phyloP scores from a whole-genome alignment of 768 basidiomycete genomes.

The Plicaturopsis crispa region DNA sequence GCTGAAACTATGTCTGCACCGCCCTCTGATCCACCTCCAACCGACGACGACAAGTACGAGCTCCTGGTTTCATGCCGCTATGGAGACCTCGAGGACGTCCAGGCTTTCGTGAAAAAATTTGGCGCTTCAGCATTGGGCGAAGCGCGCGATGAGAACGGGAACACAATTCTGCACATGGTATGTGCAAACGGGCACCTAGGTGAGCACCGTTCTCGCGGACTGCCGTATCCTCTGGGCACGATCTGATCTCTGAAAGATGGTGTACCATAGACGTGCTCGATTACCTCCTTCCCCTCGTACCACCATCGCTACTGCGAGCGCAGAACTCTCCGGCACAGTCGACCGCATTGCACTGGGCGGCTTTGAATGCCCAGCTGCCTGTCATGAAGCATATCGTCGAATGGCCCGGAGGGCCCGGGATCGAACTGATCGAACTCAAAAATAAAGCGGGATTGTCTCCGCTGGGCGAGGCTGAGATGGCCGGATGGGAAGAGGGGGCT shows the following conservation, averaged over 20 bases:
- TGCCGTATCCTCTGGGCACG: slow-evolving; percentile 5
- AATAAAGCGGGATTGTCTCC: slow-evolving; percentile 68
- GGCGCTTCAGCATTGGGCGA: slow-evolving; percentile 39
- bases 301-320: slow-evolving; percentile 45
- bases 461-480: slow-evolving; percentile 75
- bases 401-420: slow-evolving; percentile 49
- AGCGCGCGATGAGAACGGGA: slow-evolving; percentile 69
- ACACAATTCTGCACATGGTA: slow-evolving; percentile 80
- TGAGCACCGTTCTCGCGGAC: slow-evolving; percentile 24
- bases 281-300: slow-evolving; percentile 57
- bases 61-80: slow-evolving; percentile 80
- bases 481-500: slow-evolving; percentile 79
- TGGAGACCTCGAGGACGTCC: slow-evolving; percentile 78
- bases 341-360: slow-evolving; percentile 89
- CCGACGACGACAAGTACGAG: slow-evolving; percentile 58
- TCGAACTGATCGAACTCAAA: slow-evolving; percentile 67
- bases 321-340: slow-evolving; percentile 71
- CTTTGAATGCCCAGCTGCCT: slow-evolving; percentile 70
- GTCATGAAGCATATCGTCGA: slow-evolving; percentile 53
- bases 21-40: slow-evolving; percentile 18
- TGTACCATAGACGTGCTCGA: slow-evolving; percentile 64
- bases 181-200: slow-evolving; percentile 86
- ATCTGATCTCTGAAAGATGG: slow-evolving; percentile 41
- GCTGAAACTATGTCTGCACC: slow-evolving; percentile 5
- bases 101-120: slow-evolving; percentile 54